Conservation (phyloP, 208 protist species). For the Perkinsela sp. region DNA sequence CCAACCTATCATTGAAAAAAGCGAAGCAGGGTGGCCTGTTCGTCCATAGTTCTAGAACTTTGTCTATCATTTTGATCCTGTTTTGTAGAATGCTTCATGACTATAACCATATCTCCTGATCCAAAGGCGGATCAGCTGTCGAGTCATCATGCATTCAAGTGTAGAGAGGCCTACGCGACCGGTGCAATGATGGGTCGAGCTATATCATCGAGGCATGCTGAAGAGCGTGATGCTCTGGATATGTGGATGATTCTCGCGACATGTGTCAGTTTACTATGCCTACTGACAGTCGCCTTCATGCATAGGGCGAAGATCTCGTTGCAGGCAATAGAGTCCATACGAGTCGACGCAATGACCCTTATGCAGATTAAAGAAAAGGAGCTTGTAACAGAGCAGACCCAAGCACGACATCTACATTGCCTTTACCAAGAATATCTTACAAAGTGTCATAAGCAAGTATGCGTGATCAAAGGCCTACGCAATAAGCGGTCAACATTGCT, state of each 20-base stretch:
- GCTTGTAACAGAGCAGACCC: background rate
- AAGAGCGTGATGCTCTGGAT: background rate
- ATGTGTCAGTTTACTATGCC: background rate
- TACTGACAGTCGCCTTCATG: background rate
- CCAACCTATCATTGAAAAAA: too few relatives aligned
- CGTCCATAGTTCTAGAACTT: too few relatives aligned
- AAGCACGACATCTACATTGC: background rate
- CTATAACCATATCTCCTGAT: too few relatives aligned
- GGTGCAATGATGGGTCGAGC: background rate
- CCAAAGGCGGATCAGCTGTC: too few relatives aligned
- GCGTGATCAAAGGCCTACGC: background rate
- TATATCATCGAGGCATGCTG: background rate
- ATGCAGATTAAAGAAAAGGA: slow-evolving; percentile 1
- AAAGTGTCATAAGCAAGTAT: background rate
- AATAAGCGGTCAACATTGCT: background rate
- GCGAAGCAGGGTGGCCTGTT: too few relatives aligned
- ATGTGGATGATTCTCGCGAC: background rate
- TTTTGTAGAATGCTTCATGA: too few relatives aligned
- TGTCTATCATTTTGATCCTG: too few relatives aligned
- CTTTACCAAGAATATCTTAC: background rate
- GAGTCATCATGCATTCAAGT: background rate
- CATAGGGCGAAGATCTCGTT: background rate
- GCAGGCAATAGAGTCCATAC: background rate
- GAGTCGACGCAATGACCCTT: background rate
- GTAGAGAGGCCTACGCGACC: background rate